A percentile compares a stretch with the other conserved stretches of the same genome.
phyloP scores from a whole-genome alignment of 768 basidiomycete genomes.

The Suillus discolor region DNA sequence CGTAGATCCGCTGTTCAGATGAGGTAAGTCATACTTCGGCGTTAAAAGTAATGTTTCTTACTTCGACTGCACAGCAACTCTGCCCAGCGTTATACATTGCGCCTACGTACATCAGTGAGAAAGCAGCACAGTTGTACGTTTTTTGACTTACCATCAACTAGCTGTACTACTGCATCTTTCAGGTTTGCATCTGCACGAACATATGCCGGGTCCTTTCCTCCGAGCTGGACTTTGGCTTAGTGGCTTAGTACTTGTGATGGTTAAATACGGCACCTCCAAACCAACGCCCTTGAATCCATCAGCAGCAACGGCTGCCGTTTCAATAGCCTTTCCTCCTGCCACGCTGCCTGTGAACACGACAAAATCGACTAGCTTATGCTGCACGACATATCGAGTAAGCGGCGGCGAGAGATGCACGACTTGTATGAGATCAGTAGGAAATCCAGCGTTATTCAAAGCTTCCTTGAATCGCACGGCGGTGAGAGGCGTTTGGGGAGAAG shows the following conservation, averaged over 20 bases:
- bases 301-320: constrained; percentile 64
- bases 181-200: constrained; percentile 87
- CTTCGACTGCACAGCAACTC: constrained; percentile 94
- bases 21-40: neutral
- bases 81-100: constrained; percentile 98
- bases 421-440: constrained; percentile 74
- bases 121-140: neutral
- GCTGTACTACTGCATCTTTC: constrained; percentile 77
- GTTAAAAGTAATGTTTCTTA: constrained; percentile 27
- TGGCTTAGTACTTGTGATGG: constrained; percentile 9
- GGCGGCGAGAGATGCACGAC: constrained; percentile 72
- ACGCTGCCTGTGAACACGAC: constrained; percentile 94
- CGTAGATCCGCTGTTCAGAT: constrained; percentile 78
- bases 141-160: constrained; percentile 77
- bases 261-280: constrained; percentile 61
- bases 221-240: constrained; percentile 54
- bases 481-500: constrained; percentile 94
- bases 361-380: constrained; percentile 72
- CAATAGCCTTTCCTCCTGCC: constrained; percentile 71
- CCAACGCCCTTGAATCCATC: constrained; percentile 84
- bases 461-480: constrained; percentile 78
- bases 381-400: constrained; percentile 60
- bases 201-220: constrained; percentile 98
- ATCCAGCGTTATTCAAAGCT: constrained; percentile 73
- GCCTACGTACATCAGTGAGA: constrained; percentile 43